Base-by-base conservation (phyloP, 1,284 basidiomycete genomes). In the Mrakiaceae sp. region DNA sequence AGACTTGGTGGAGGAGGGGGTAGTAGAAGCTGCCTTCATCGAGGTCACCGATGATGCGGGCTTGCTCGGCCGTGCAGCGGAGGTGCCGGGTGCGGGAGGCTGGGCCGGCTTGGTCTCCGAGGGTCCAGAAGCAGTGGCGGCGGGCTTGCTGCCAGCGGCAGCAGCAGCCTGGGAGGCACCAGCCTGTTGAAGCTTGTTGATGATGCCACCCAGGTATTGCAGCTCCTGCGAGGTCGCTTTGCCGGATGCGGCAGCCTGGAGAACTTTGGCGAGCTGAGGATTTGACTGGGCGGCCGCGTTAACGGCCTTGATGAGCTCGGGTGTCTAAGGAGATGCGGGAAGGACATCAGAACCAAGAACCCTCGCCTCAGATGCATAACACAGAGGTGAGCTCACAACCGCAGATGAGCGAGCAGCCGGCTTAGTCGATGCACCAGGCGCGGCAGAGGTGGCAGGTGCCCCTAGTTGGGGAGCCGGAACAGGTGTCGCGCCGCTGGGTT, bases 241-340 rank as follows among this genome's bases (percentile, higher is more conserved):
- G 47, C 81, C 82, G 7, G 79, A 75, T 51, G 83, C 82, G 58
- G 83, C 85, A 48, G 83, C 73, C 57, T 83, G 82, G 4, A 88
- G 74, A 40, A 86, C 74, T 68, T 83, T 83, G 48, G 83, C 80
- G 46, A 88, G 78, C 39, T 78, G 81, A 3, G 86, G 83, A 71
- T 87, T 82, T 6, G 82, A 78, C 14, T 81, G 75, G 2, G 86
- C 84, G 16, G 85, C 85, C 3, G 75, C 71, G 70, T 84, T 84
- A n/a, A 88, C 84, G 72, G 82, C 81, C 53, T 79, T 76, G 56
- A 87, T 80, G 9, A 87, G 72, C 43, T 78, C 75, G 1, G 82
- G 81, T 0, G 84, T 81, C 39, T 85, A 80, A 43, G 79, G 72
- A 16, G 79, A 73, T 11, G 72, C 44, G 80, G 73, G n/a, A 80